phyloP scores from a whole-genome alignment of 208 protist genomes.

The Acanthamoeba castellanii region DNA sequence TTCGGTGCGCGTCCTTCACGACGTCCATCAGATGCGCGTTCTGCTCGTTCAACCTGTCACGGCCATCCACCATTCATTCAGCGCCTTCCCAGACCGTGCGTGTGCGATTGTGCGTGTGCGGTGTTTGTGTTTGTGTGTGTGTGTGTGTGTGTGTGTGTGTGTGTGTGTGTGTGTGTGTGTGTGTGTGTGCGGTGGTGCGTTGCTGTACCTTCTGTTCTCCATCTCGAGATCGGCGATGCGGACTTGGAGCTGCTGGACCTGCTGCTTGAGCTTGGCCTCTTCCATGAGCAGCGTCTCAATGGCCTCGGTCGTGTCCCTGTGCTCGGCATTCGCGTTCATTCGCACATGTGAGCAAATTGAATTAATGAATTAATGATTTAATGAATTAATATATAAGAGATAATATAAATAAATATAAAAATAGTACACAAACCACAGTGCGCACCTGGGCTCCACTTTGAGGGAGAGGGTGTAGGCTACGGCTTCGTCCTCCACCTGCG shows the following conservation, averaged over 20 bases:
- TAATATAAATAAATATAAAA: too few relatives aligned
- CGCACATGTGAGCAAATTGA: neutral
- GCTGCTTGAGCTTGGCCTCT: constrained; percentile 59
- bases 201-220: constrained; percentile 27
- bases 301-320: constrained; percentile 58
- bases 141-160: too few relatives aligned
- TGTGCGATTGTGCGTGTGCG: too few relatives aligned
- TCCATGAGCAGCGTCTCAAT: constrained; percentile 66
- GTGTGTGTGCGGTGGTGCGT: neutral
- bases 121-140: neutral
- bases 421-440: too few relatives aligned
- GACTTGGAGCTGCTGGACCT: constrained; percentile 61
- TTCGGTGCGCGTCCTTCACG: constrained; percentile 31
- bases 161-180: too few relatives aligned
- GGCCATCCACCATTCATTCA: neutral
- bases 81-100: neutral
- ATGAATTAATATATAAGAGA: neutral
- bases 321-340: neutral
- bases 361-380: neutral
- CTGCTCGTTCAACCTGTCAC: constrained; percentile 20
- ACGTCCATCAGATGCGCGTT: constrained; percentile 53
- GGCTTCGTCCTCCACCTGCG: neutral
- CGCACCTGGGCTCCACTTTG: constrained; percentile 16
- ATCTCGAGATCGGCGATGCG: constrained; percentile 53
- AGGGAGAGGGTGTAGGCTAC: constrained; percentile 60